Percentiles rank a stretch among this genome's conserved stretches.
Evolutionary conservation across 2,329 filamentous ascomycete species (phyloP).

Genomic region (Colletotrichum sp.): DNA sequence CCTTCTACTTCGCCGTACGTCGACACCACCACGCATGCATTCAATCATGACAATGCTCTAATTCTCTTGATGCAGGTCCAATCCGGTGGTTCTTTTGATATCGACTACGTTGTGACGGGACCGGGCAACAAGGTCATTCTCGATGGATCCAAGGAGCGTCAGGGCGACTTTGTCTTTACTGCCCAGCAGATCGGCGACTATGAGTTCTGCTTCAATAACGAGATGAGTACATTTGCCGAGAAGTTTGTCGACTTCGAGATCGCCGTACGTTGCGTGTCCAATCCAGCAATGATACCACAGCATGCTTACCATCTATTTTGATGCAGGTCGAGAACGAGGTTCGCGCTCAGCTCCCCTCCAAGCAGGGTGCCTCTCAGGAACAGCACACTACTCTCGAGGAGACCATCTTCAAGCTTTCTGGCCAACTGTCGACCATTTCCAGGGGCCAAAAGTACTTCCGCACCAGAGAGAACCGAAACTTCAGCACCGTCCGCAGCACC

Average conservation of each 20-base stretch:
- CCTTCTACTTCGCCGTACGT: slow-evolving; percentile 97
- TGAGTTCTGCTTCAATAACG: slow-evolving; percentile 97
- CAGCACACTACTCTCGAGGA: slow-evolving; percentile 90
- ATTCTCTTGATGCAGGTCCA: slow-evolving; percentile 71
- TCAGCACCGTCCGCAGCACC: slow-evolving; percentile 95
- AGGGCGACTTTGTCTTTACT: slow-evolving; percentile 98
- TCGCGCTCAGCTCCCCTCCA: slow-evolving; percentile 81
- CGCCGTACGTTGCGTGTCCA: slow-evolving; percentile 62
- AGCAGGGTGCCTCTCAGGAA: slow-evolving; percentile 86
- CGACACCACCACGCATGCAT: background rate
- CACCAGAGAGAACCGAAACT: slow-evolving; percentile 97
- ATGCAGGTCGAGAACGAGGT: slow-evolving; percentile 87
- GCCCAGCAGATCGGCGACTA: slow-evolving; percentile 89
- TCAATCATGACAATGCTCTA: background rate
- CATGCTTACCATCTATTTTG: slow-evolving; percentile 13
- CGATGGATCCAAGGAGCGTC: slow-evolving; percentile 87
- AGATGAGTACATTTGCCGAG: slow-evolving; percentile 97
- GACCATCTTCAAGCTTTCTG: slow-evolving; percentile 92
- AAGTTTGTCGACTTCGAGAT: slow-evolving; percentile 99
- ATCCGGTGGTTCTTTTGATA: slow-evolving; percentile 96
- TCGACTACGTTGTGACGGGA: slow-evolving; percentile 88
- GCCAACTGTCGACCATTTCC: slow-evolving; percentile 90
- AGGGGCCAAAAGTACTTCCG: slow-evolving; percentile 99
- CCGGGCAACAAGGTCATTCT: slow-evolving; percentile 83
- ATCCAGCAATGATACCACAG: slow-evolving; percentile 2